These are phyloP conservation scores for Polychaeton citri DNA, from an alignment of 2,329 filamentous ascomycete species.

Conservation along the genomic window DNA sequence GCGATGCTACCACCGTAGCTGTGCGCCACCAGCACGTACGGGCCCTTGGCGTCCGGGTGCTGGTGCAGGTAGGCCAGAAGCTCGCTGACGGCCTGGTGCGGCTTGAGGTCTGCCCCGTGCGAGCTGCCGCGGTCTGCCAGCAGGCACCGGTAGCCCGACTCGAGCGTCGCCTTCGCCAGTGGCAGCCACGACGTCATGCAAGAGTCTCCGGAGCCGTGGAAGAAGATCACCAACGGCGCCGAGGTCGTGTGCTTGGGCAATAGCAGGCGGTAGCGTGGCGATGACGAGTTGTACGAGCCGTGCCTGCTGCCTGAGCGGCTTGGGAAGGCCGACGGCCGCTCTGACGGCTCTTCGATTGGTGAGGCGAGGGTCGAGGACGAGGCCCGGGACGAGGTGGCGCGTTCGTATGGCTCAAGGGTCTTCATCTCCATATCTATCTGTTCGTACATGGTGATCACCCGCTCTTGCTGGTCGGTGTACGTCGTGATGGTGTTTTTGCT, in stretches of 20 bases:
- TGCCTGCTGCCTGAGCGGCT: neutral
- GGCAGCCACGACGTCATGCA: constrained; percentile 3
- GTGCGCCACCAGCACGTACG: constrained; percentile 24
- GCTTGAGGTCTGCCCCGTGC: constrained; percentile 2
- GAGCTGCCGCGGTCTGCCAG: constrained; percentile 1
- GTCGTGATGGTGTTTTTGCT: too few relatives aligned
- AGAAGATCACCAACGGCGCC: constrained; percentile 1
- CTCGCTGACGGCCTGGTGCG: constrained; percentile 3
- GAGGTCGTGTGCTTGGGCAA: neutral
- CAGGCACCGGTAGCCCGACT: constrained; percentile 1
- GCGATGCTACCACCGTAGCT: constrained; percentile 28
- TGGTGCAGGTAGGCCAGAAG: constrained; percentile 1
- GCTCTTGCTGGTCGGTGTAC: neutral
- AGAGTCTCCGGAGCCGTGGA: constrained; percentile 2
- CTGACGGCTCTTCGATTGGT: neutral
- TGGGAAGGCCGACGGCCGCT: neutral
- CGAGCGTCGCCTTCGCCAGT: neutral
- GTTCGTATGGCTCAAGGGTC: neutral
- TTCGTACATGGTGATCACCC: neutral
- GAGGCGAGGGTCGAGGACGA: neutral
- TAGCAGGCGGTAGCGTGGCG: neutral
- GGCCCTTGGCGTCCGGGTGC: constrained; percentile 5
- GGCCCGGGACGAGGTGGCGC: neutral
- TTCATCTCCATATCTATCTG: neutral
- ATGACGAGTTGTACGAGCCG: neutral